phyloP scores from a whole-genome alignment of 2,329 filamentous ascomycete species.

The Phialemoniopsis sp. region DNA sequence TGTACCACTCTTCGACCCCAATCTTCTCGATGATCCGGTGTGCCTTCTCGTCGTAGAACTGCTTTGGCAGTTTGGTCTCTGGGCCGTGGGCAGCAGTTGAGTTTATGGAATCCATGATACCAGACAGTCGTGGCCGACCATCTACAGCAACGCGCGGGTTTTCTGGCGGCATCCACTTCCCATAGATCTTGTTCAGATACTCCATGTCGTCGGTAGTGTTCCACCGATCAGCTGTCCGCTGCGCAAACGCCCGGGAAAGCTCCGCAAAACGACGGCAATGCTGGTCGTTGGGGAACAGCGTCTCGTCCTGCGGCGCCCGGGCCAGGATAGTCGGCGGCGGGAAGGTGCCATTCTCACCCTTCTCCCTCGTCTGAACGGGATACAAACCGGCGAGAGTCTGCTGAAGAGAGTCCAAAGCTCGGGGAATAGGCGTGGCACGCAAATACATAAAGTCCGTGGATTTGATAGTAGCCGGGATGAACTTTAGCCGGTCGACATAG shows the following conservation, averaged over 20 bases:
- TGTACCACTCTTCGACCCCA: slow-evolving; percentile 87
- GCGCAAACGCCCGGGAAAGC: slow-evolving; percentile 66
- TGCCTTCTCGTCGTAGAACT: slow-evolving; percentile 80
- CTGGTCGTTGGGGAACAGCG: slow-evolving; percentile 73
- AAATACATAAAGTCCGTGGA: slow-evolving; percentile 62
- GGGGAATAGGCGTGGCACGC: slow-evolving; percentile 68
- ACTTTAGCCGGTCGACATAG: slow-evolving; percentile 71
- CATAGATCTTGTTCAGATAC: slow-evolving; percentile 72
- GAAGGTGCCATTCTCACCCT: slow-evolving; percentile 30
- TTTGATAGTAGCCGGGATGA: slow-evolving; percentile 57
- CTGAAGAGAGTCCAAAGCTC: slow-evolving; percentile 74
- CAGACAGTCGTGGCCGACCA: slow-evolving; percentile 75
- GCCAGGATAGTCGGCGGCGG: slow-evolving; percentile 62
- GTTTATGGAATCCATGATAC: slow-evolving; percentile 93
- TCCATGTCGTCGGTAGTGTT: slow-evolving; percentile 76
- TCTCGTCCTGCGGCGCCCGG: slow-evolving; percentile 66
- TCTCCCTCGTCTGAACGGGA: slow-evolving; percentile 41
- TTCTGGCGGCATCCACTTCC: slow-evolving; percentile 79
- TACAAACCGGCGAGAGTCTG: slow-evolving; percentile 74
- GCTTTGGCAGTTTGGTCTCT: slow-evolving; percentile 70
- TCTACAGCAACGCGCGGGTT: slow-evolving; percentile 73
- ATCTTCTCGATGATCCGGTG: slow-evolving; percentile 69
- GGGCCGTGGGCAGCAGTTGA: slow-evolving; percentile 81
- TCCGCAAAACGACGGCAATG: slow-evolving; percentile 70
- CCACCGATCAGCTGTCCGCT: slow-evolving; percentile 68